These are phyloP conservation scores for Cercospora beticola DNA, from an alignment of 2,329 filamentous ascomycete species.

Conservation along the genomic window DNA sequence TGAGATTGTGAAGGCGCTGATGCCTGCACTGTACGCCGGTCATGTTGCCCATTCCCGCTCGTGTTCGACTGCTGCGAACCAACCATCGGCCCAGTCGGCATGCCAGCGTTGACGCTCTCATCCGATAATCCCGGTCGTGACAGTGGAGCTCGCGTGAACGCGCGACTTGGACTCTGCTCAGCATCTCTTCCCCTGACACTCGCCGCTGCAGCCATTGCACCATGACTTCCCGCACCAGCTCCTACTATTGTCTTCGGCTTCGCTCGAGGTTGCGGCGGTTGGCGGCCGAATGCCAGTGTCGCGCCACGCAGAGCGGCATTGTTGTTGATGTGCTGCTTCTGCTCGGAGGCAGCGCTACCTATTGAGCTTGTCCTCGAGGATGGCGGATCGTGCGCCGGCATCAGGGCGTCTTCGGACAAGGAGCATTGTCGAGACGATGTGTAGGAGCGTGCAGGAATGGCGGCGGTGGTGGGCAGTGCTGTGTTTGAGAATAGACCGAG, in stretches of 20 bases:
- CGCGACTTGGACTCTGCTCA: slow-evolving; percentile 27
- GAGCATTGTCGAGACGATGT: slow-evolving; percentile 3
- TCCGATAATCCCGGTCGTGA: background rate
- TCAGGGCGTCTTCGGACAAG: slow-evolving; percentile 21
- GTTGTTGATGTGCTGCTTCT: slow-evolving; percentile 15
- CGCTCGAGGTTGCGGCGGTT: slow-evolving; percentile 26
- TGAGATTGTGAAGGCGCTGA: slow-evolving; percentile 27
- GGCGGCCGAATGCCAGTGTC: slow-evolving; percentile 49
- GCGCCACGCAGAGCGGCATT: slow-evolving; percentile 53
- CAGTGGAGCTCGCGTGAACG: slow-evolving; percentile 18
- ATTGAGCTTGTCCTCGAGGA: slow-evolving; percentile 28
- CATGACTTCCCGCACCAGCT: slow-evolving; percentile 14
- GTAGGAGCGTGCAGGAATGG: background rate
- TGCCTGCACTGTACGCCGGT: background rate
- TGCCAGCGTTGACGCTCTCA: background rate
- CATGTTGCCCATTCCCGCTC: background rate
- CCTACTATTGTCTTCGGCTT: slow-evolving; percentile 11
- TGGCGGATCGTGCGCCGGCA: slow-evolving; percentile 22
- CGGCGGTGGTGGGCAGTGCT: background rate
- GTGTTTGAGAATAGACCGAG: background rate
- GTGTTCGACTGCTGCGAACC: background rate
- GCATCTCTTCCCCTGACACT: slow-evolving; percentile 16
- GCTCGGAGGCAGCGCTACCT: slow-evolving; percentile 21
- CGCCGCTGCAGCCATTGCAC: slow-evolving; percentile 39
- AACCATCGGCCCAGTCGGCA: background rate